Evolutionary conservation across 148 eudicot genomes (phyloP).

Genomic region (Rhododendron ovatum): DNA sequence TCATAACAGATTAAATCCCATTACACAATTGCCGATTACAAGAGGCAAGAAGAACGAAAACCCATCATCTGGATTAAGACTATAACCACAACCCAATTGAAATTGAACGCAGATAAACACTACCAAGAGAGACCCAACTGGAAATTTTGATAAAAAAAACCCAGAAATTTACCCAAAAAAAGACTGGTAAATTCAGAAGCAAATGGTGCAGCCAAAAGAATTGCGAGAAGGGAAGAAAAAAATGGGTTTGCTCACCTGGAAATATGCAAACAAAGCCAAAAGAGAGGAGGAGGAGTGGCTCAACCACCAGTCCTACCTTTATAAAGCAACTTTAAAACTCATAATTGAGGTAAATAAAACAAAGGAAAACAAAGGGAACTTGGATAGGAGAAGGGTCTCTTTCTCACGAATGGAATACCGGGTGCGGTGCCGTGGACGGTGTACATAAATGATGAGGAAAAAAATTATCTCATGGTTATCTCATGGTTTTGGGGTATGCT

Average conservation of each 20-base stretch:
- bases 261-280: background rate
- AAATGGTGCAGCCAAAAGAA: background rate
- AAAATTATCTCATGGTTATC: background rate
- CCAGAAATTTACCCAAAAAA: background rate
- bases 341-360: background rate
- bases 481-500: background rate
- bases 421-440: background rate
- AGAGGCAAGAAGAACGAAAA: background rate
- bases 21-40: background rate
- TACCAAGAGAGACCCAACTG: background rate
- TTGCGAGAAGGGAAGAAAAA: too few relatives aligned
- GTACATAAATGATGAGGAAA: background rate
- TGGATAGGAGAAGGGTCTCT: background rate
- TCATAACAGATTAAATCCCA: background rate
- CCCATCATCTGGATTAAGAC: background rate
- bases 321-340: background rate
- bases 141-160: background rate
- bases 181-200: background rate
- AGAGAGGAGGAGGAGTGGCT: background rate
- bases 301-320: slow-evolving; percentile 4
- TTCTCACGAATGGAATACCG: background rate
- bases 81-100: background rate
- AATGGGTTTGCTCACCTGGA: slow-evolving; percentile 4
- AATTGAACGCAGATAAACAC: background rate
- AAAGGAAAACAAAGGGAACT: background rate